Conservation (phyloP, 805 yeast species). For the Candida pini region DNA sequence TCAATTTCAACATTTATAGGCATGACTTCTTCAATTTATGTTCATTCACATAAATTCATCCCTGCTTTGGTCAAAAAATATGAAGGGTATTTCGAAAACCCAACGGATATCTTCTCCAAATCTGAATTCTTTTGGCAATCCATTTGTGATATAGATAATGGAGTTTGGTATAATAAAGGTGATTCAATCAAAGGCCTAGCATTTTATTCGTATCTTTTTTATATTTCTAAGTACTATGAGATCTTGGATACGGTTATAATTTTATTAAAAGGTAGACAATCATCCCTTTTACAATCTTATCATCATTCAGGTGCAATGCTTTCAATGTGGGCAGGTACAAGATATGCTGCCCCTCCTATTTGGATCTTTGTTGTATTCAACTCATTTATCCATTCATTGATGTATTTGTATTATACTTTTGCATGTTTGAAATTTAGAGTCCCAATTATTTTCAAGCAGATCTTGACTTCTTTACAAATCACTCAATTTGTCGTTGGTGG, state of each 20-base stretch:
- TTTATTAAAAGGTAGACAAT: conserved; percentile 60
- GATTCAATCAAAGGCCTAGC: conserved; percentile 37
- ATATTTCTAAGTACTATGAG: conserved; percentile 66
- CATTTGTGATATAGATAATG: conserved; percentile 54
- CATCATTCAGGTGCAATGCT: conserved; percentile 79
- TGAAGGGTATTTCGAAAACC: conserved; percentile 6
- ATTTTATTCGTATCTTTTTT: conserved; percentile 61
- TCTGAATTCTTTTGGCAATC: conserved; percentile 52
- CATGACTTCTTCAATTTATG: conserved; percentile 48
- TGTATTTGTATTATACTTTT: conserved; percentile 66
- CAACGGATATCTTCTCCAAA: conserved; percentile 6
- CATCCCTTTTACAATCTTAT: conserved; percentile 63
- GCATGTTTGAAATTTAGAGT: conserved; percentile 53
- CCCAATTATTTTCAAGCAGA: conserved; percentile 51
- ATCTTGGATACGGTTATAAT: conserved; percentile 65
- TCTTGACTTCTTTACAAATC: conserved; percentile 62
- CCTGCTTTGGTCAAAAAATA: conserved; percentile 24
- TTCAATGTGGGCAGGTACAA: conserved; percentile 76
- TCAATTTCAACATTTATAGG: conserved; percentile 68
- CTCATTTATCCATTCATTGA: conserved; percentile 70
- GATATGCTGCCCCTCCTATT: conserved; percentile 67
- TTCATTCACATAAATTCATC: conserved; percentile 31
- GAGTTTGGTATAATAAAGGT: conserved; percentile 42
- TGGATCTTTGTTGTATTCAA: conserved; percentile 79
- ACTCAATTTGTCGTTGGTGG: conserved; percentile 68